These are phyloP conservation scores for Luffa acutangula DNA, from an alignment of 306 rosid genomes.

Conservation along the genomic window DNA sequence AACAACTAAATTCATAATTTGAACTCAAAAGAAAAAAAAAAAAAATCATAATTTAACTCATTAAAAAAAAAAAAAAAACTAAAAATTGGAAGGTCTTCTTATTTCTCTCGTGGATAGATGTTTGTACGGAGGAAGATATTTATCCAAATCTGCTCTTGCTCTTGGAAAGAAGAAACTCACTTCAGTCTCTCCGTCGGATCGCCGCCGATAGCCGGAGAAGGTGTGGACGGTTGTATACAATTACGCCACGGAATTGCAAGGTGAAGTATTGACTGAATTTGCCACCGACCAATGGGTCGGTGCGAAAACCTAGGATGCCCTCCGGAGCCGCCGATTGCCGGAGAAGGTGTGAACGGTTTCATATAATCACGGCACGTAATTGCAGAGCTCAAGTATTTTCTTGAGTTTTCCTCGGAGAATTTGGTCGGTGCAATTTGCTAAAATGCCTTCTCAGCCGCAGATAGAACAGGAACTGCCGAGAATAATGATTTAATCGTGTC, in stretches of 20 bases:
- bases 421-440: background rate
- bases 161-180: background rate
- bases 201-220: background rate
- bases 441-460: background rate
- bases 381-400: background rate
- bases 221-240: background rate
- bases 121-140: background rate
- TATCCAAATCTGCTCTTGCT: background rate
- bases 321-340: background rate
- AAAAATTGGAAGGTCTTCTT: too few species aligned
- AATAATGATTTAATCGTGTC: background rate
- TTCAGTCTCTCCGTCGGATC: background rate
- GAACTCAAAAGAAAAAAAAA: too few species aligned
- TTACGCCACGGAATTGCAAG: background rate
- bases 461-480: background rate
- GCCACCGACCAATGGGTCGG: background rate
- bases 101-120: background rate
- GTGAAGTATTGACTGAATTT: background rate
- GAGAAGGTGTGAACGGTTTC: background rate
- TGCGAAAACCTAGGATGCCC: background rate
- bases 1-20: too few species aligned
- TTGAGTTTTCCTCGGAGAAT: background rate
- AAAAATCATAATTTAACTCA: too few species aligned
- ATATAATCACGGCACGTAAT: background rate
- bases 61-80: too few species aligned